Percentiles rank a stretch among this genome's conserved stretches.
These are phyloP conservation scores for Lipomyces oligophaga DNA, from an alignment of 805 yeast species.

Conservation along the genomic window DNA sequence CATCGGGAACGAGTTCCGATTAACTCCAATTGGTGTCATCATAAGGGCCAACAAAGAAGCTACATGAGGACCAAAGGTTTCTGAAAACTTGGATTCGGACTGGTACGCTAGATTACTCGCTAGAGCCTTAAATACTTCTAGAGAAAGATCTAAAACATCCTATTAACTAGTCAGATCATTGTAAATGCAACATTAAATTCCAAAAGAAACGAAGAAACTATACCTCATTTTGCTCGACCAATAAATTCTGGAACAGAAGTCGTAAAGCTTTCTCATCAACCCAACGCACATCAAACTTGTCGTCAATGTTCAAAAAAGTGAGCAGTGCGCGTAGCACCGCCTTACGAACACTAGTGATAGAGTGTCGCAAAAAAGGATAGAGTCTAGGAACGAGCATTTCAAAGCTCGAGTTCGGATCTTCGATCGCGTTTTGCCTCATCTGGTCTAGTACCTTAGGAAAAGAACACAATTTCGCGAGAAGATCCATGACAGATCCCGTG, in stretches of 20 bases:
- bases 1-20: constrained; percentile 85
- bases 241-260: constrained; percentile 76
- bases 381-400: constrained; percentile 79
- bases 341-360: constrained; percentile 83
- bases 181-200: not conserved
- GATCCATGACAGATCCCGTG: constrained; percentile 93
- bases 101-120: constrained; percentile 9
- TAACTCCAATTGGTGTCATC: constrained; percentile 93
- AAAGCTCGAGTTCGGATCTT: constrained; percentile 54
- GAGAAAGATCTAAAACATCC: constrained; percentile 18
- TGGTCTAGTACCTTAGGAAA: constrained; percentile 71
- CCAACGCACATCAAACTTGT: constrained; percentile 55
- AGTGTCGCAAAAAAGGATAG: constrained; percentile 89
- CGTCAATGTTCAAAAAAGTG: constrained; percentile 60
- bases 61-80: constrained; percentile 53
- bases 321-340: constrained; percentile 77
- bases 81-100: constrained; percentile 41
- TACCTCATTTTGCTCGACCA: constrained; percentile 79
- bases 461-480: constrained; percentile 80
- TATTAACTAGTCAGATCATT: too few species aligned
- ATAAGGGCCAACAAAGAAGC: constrained; percentile 56
- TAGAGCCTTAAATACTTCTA: constrained; percentile 18
- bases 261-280: constrained; percentile 69
- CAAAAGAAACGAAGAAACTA: not conserved
- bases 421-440: constrained; percentile 58